These are phyloP conservation scores for Glycine tomentella DNA, from an alignment of 306 rosid genomes.

Conservation along the genomic window DNA sequence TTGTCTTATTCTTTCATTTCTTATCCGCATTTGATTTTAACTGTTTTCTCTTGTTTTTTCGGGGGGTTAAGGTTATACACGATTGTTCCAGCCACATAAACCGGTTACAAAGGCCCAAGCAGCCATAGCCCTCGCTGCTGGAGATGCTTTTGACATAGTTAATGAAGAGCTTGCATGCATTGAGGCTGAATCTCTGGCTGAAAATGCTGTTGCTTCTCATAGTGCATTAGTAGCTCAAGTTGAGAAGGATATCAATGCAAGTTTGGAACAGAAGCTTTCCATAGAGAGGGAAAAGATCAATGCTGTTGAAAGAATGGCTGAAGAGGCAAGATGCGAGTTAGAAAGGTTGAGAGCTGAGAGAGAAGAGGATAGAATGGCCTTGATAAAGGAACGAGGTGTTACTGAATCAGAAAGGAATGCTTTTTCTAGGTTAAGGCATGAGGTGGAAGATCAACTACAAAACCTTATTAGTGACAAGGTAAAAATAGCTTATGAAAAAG, in stretches of 20 bases:
- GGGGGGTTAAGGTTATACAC: conserved; percentile 67
- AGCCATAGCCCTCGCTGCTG: conserved; percentile 85
- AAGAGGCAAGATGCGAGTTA: conserved; percentile 74
- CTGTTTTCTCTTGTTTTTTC: not conserved
- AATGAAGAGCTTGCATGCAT: conserved; percentile 85
- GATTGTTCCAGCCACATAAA: conserved; percentile 82
- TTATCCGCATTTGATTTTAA: conserved; percentile 19
- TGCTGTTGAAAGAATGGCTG: conserved; percentile 81
- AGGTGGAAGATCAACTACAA: conserved; percentile 78
- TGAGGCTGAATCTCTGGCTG: conserved; percentile 88
- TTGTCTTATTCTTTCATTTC: conserved; percentile 37
- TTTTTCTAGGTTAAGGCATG: conserved; percentile 64
- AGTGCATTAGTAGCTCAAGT: conserved; percentile 74
- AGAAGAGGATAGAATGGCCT: conserved; percentile 60
- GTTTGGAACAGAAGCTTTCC: conserved; percentile 71
- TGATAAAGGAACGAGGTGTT: conserved; percentile 71
- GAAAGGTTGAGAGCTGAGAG: conserved; percentile 75
- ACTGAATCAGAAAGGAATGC: conserved; percentile 84
- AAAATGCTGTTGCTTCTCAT: conserved; percentile 85
- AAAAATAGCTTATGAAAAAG: conserved; percentile 76
- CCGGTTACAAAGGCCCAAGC: conserved; percentile 93
- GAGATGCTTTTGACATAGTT: conserved; percentile 76
- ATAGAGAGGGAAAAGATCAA: conserved; percentile 77
- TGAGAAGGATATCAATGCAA: too few species aligned
- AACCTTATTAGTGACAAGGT: conserved; percentile 70